Conservation (phyloP, 1,139 yeast species). For the Martiniozyma asiatica region DNA sequence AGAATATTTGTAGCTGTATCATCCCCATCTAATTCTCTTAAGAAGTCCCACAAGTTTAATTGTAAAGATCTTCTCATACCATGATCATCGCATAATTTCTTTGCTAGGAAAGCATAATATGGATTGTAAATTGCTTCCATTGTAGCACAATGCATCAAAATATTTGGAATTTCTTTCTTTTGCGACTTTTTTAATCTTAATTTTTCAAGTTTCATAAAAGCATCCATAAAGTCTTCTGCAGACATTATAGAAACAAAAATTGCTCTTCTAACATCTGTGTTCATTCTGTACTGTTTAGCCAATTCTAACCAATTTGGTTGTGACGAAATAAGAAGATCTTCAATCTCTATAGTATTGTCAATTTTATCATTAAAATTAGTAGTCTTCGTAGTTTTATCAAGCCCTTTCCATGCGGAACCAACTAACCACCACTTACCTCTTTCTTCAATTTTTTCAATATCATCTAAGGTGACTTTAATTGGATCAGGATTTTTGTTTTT, state of each 20-base stretch:
- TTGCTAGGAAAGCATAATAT: conserved; percentile 73
- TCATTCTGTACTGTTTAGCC: conserved; percentile 83
- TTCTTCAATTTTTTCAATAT: conserved; percentile 62
- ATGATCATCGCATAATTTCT: conserved; percentile 59
- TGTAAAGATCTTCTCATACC: conserved; percentile 74
- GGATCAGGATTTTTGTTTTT: conserved; percentile 51
- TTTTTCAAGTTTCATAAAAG: conserved; percentile 71
- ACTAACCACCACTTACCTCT: conserved; percentile 98
- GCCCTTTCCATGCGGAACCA: conserved; percentile 92
- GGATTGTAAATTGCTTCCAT: conserved; percentile 84
- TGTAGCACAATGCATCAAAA: conserved; percentile 74
- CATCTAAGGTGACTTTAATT: conserved; percentile 71
- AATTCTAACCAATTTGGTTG: conserved; percentile 81
- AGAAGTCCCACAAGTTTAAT: conserved; percentile 78
- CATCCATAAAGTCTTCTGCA: conserved; percentile 84
- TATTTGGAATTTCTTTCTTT: conserved; percentile 77
- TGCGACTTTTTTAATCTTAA: conserved; percentile 71
- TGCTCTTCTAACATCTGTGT: conserved; percentile 89
- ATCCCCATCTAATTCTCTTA: conserved; percentile 60
- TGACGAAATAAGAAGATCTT: conserved; percentile 50
- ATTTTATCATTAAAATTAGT: conserved; percentile 1
- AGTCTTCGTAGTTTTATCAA: conserved; percentile 13
- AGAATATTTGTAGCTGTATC: conserved; percentile 19
- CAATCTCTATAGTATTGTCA: conserved; percentile 25
- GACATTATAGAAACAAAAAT: conserved; percentile 91